phyloP scores from a whole-genome alignment of 1,284 basidiomycete genomes.

The Fistulinella cinereoalba region DNA sequence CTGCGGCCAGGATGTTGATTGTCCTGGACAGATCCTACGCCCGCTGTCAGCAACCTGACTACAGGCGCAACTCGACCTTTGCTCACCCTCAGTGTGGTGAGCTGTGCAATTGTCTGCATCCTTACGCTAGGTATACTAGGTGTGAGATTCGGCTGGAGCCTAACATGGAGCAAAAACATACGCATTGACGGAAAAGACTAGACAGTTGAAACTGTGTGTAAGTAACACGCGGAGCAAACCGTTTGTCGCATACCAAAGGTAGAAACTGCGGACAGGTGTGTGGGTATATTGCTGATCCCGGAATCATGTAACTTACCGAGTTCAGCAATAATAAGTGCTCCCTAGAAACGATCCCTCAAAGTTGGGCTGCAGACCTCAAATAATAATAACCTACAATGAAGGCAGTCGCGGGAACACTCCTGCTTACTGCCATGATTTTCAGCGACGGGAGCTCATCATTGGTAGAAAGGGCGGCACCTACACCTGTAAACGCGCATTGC shows the following conservation, averaged over 20 bases:
- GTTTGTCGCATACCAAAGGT: constrained; percentile 17
- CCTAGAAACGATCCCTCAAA: too few relatives aligned
- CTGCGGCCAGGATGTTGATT: constrained; percentile 54
- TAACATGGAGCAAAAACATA: constrained; percentile 23
- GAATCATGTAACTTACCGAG: constrained; percentile 41
- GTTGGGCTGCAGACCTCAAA: too few relatives aligned
- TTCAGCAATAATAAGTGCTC: constrained; percentile 43
- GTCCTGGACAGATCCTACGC: constrained; percentile 43
- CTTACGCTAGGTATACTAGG: constrained; percentile 19
- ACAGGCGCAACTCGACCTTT: neutral
- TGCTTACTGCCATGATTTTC: constrained; percentile 23
- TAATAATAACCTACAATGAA: too few relatives aligned
- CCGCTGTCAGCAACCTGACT: constrained; percentile 5
- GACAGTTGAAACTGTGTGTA: neutral
- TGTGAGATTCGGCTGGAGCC: constrained; percentile 1
- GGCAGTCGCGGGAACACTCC: too few relatives aligned
- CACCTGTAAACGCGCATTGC: constrained; percentile 27
- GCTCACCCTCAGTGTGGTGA: constrained; percentile 30
- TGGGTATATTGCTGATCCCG: constrained; percentile 2
- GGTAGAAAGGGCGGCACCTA: constrained; percentile 10
- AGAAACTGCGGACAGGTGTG: constrained; percentile 5
- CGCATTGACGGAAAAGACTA: constrained; percentile 43
- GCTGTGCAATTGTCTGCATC: constrained; percentile 39
- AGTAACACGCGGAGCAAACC: neutral
- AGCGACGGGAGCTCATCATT: too few relatives aligned